Evolutionary conservation across 257 asterid species (phyloP).

Genomic region (Linderniella brevidens): DNA sequence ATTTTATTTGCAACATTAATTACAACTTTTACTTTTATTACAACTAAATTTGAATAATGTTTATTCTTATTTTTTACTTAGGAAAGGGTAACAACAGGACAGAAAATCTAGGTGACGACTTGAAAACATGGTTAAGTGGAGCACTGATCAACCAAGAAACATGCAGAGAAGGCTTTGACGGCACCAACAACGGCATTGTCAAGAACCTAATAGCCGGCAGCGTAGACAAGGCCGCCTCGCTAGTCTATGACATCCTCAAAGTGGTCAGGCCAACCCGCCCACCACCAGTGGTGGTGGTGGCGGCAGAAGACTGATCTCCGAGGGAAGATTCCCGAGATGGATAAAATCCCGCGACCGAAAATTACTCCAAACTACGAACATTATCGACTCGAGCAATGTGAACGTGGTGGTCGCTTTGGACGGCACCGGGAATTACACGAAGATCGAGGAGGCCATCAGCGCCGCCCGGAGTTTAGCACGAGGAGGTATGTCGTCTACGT

Average conservation of each 20-base stretch:
- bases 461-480: constrained; percentile 31
- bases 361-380: constrained; percentile 20
- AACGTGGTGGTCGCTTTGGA: constrained; percentile 45
- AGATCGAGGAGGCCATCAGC: constrained; percentile 22
- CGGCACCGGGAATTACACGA: constrained; percentile 36
- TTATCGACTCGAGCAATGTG: constrained; percentile 2
- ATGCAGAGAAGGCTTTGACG: constrained; percentile 42
- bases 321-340: constrained; percentile 31
- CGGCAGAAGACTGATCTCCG: constrained; percentile 23
- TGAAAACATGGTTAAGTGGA: constrained; percentile 45
- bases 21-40: too few relatives aligned
- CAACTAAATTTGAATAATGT: too few relatives aligned
- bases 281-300: background rate
- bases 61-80: too few relatives aligned
- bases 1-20: too few relatives aligned
- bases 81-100: constrained; percentile 15
- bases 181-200: constrained; percentile 27
- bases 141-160: constrained; percentile 39
- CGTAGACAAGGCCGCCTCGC: constrained; percentile 34
- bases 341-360: constrained; percentile 18
- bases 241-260: constrained; percentile 24
- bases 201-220: constrained; percentile 27
- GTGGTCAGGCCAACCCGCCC: constrained; percentile 24
- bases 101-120: constrained; percentile 23
- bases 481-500: constrained; percentile 29